Evolutionary conservation across 148 eudicot genomes (phyloP).

Genomic region (Silene conica): DNA sequence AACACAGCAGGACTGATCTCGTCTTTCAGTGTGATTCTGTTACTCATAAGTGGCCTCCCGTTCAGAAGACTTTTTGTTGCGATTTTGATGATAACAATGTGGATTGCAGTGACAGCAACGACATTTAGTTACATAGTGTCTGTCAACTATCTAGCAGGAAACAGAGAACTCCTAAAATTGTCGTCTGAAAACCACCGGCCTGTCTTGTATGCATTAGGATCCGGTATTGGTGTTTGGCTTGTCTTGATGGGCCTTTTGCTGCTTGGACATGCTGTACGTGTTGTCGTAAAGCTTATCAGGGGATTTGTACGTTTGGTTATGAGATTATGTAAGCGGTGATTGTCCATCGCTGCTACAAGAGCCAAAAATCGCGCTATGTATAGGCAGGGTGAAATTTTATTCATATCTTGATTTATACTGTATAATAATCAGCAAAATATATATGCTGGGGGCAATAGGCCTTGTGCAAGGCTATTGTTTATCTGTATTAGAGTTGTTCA

Average conservation of each 20-base stretch:
- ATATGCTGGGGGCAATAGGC: too few relatives aligned
- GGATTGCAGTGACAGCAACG: conserved; percentile 29
- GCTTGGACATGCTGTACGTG: conserved; percentile 6
- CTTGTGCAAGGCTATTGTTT: too few relatives aligned
- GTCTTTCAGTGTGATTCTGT: conserved; percentile 23
- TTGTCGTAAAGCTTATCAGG: neutral
- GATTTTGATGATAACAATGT: conserved; percentile 25
- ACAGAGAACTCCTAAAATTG: neutral
- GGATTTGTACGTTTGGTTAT: neutral
- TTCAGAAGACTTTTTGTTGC: conserved; percentile 12
- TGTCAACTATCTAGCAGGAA: neutral
- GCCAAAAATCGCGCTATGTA: too few relatives aligned
- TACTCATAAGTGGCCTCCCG: conserved; percentile 34
- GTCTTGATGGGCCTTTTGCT: conserved; percentile 8
- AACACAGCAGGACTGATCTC: conserved; percentile 20
- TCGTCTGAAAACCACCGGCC: neutral
- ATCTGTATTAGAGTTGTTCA: too few relatives aligned
- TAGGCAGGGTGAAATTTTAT: too few relatives aligned
- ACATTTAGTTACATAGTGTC: conserved; percentile 12
- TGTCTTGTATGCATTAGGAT: neutral
- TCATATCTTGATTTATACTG: too few relatives aligned
- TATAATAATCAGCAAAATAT: too few relatives aligned
- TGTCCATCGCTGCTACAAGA: too few relatives aligned
- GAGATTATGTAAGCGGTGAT: neutral
- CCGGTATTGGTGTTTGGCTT: conserved; percentile 11